Evolutionary conservation across 768 basidiomycete genomes (phyloP).

Genomic region (Lentinula sp.): DNA sequence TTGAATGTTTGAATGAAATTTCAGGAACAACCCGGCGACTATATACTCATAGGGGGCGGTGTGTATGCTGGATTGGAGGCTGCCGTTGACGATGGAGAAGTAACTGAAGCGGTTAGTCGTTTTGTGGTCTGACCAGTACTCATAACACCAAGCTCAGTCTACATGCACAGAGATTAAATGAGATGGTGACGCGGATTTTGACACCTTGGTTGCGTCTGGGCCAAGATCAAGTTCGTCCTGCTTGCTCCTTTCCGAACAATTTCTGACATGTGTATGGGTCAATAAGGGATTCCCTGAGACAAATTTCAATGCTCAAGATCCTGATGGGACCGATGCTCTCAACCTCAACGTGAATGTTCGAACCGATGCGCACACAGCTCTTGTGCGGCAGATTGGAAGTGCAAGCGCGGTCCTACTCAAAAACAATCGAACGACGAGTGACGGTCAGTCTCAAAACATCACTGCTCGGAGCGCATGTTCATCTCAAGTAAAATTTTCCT

Average conservation of each 20-base stretch:
- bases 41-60: conserved; percentile 36
- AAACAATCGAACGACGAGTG: conserved; percentile 41
- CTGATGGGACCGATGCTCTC: conserved; percentile 36
- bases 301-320: conserved; percentile 35
- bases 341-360: conserved; percentile 40
- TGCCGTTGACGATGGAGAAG: conserved; percentile 29
- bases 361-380: conserved; percentile 35
- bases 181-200: conserved; percentile 42
- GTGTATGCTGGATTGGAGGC: conserved; percentile 23
- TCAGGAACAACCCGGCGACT: conserved; percentile 41
- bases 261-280: neutral
- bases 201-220: conserved; percentile 41
- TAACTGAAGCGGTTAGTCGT: conserved; percentile 22
- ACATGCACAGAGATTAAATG: conserved; percentile 27
- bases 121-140: neutral
- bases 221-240: conserved; percentile 34
- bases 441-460: conserved; percentile 14
- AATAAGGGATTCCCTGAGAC: conserved; percentile 33
- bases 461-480: neutral
- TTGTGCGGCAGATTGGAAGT: conserved; percentile 58
- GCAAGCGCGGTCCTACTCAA: conserved; percentile 66
- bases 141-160: neutral
- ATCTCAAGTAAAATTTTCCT: neutral
- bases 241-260: neutral
- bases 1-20: neutral